Evolutionary conservation across 768 basidiomycete genomes (phyloP).

Genomic region (Pisolithus tinctorius): DNA sequence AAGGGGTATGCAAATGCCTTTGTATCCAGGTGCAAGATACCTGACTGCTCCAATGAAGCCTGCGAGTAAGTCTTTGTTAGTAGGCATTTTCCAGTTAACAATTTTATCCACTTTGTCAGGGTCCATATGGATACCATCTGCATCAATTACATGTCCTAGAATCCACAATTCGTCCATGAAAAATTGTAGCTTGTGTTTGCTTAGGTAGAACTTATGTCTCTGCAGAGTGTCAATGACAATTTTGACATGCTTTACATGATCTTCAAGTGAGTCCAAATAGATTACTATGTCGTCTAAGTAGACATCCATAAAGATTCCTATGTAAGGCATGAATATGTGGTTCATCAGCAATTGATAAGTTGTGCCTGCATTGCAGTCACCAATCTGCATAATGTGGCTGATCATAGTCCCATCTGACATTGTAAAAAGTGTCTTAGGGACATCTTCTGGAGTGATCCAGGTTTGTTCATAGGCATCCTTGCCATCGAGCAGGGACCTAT

Average conservation of each 20-base stretch:
- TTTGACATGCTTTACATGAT: slow-evolving; percentile 25
- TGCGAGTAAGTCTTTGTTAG: too few species aligned
- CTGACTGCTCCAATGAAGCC: too few species aligned
- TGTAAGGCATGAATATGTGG: slow-evolving; percentile 26
- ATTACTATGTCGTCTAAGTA: slow-evolving; percentile 33
- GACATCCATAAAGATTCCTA: slow-evolving; percentile 28
- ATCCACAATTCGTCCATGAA: slow-evolving; percentile 23
- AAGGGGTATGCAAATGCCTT: too few species aligned
- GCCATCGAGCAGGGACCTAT: too few species aligned
- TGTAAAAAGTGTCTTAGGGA: too few species aligned
- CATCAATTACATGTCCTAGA: slow-evolving; percentile 31
- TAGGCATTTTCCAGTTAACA: too few species aligned
- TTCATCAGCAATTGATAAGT: slow-evolving; percentile 29
- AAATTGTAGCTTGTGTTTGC: slow-evolving; percentile 29
- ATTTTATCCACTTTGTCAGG: slow-evolving; percentile 5
- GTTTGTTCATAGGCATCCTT: too few species aligned
- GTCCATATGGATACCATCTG: slow-evolving; percentile 35
- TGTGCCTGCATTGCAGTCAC: too few species aligned
- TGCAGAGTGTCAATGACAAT: slow-evolving; percentile 30
- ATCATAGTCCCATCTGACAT: too few species aligned
- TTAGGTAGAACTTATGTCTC: slow-evolving; percentile 7
- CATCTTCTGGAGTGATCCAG: too few species aligned
- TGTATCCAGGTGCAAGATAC: too few species aligned
- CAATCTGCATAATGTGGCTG: too few species aligned
- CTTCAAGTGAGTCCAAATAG: slow-evolving; percentile 24